Evolutionary conservation across 2,329 filamentous ascomycete species (phyloP).

Genomic region (Verticillium klebahnii): DNA sequence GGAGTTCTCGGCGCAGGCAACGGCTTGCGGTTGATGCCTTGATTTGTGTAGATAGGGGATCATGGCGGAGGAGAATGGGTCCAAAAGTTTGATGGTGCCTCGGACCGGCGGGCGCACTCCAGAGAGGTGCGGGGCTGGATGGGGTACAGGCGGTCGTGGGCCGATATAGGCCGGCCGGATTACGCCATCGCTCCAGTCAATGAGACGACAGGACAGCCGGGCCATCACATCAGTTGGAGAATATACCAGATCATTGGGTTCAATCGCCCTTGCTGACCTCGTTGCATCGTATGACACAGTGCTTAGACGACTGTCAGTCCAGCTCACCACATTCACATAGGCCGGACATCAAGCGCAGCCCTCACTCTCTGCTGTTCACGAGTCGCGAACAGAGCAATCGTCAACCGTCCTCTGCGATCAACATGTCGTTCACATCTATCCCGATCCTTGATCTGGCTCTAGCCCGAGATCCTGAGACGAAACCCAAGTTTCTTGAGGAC

Average conservation of each 20-base stretch:
- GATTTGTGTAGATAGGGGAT: not conserved
- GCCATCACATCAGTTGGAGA: not conserved
- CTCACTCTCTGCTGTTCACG: not conserved
- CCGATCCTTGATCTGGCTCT: slow-evolving; percentile 73
- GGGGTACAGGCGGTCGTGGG: slow-evolving; percentile 1
- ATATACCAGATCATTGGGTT: not conserved
- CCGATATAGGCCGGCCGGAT: slow-evolving; percentile 24
- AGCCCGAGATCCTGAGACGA: slow-evolving; percentile 59
- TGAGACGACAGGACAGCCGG: not conserved
- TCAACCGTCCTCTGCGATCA: not conserved
- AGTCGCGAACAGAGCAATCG: not conserved
- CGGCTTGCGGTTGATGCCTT: not conserved
- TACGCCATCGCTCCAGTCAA: slow-evolving; percentile 22
- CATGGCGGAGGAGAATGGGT: not conserved
- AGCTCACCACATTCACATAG: not conserved
- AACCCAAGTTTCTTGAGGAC: slow-evolving; percentile 65
- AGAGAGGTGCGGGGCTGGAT: not conserved
- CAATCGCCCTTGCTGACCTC: not conserved
- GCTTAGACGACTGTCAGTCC: not conserved
- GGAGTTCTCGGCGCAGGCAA: not conserved
- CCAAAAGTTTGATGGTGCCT: not conserved
- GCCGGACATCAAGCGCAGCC: too few relatives aligned
- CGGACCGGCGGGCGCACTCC: not conserved
- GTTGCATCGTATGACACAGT: not conserved
- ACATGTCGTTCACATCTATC: slow-evolving; percentile 68